These are phyloP conservation scores for Populus pruinosa DNA, from an alignment of 345 rosid species.

Conservation along the genomic window DNA sequence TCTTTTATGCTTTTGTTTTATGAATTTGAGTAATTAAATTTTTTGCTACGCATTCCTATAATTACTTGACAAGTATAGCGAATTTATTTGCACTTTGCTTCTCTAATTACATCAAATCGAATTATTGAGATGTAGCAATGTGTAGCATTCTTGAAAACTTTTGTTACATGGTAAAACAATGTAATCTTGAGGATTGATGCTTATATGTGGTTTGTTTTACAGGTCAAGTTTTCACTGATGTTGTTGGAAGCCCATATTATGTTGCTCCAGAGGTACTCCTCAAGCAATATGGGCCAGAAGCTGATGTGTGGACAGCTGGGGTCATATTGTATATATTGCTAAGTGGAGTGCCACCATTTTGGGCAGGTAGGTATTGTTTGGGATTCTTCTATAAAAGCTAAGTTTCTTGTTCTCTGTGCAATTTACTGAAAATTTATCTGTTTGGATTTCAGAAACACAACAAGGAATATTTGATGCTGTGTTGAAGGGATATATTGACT, in stretches of 20 bases:
- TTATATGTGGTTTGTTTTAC: conserved; percentile 22
- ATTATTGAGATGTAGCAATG: neutral
- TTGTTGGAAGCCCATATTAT: conserved; percentile 96
- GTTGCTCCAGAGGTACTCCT: conserved; percentile 97
- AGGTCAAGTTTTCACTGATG: conserved; percentile 91
- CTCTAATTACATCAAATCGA: neutral
- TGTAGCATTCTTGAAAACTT: neutral
- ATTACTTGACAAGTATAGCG: neutral
- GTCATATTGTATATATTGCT: conserved; percentile 89
- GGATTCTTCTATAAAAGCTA: neutral
- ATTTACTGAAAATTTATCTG: conserved; percentile 14
- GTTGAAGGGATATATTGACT: conserved; percentile 86
- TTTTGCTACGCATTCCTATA: neutral
- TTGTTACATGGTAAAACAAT: neutral
- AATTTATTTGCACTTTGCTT: neutral
- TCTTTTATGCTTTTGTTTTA: neutral
- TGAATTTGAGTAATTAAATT: neutral
- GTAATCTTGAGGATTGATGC: neutral
- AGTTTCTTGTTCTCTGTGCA: conserved; percentile 10
- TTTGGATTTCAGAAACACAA: conserved; percentile 65
- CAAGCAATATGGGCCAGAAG: conserved; percentile 90
- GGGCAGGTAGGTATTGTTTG: conserved; percentile 70
- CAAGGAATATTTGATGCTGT: conserved; percentile 99
- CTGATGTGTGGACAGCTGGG: conserved; percentile 99
- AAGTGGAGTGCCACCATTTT: conserved; percentile 98